Base-by-base conservation (phyloP, 371 early-diverging fungal species). In the Apophysomyces trapeziformis region DNA sequence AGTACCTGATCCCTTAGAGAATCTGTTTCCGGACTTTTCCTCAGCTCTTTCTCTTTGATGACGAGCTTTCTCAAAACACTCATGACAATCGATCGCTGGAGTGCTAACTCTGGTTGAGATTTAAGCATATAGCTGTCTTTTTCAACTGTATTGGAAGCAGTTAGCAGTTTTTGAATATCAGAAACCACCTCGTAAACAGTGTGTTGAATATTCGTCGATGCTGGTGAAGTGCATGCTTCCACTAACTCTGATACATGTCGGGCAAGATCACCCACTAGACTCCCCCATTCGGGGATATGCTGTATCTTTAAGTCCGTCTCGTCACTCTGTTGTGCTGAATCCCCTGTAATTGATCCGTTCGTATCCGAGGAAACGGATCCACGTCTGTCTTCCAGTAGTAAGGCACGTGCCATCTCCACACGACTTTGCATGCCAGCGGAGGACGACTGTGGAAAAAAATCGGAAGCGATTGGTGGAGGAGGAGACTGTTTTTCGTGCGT, bases 121-220 rank as follows among this genome's bases (percentile, higher is more conserved):
- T 68, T 75, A 16, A 83, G 64, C 1, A 83, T 47, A 9, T 73
- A 71, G 5, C 75, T 75, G 50, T 83, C 83, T 58, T 80, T 83
- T 43, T 68, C 72, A 16, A 78, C 75, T 13, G 79, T 75, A 36
- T 79, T 76, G 1, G 76, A 70, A 36, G 78, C 77, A 8, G 77
- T 70, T 36, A 83, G 66, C 8, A 83, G 69, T 5, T 77, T 69
- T 58, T 73, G 73, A 32, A 83, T 69, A 5, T 77, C 73, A 1
- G 78, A 71, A 13, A 83, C 78, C 4, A 83, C 76, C 38, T 72
- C 74, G 44, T 68, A 78, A 7, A 74, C 61, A 38, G 56, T 45
- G 6, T 71, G 21, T 36, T 74, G 73, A 7, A 75, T 67, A 58
- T 70, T 68, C 32, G 63, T 32, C 41, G 57, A 43, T 36, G 60